Conservation (phyloP, 805 yeast genomes). For the Zygoascus ofunaensis region DNA sequence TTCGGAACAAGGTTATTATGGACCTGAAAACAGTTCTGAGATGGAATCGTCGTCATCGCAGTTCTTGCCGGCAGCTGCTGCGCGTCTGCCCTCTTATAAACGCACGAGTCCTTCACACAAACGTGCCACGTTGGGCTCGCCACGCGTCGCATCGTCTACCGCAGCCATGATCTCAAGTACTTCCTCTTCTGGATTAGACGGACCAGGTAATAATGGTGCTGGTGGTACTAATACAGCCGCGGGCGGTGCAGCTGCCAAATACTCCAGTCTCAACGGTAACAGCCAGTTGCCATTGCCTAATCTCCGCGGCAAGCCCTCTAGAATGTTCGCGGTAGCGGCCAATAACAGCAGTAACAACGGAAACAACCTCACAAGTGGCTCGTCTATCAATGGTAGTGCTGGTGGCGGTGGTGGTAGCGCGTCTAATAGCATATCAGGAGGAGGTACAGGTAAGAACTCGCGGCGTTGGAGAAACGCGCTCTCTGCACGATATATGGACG, state of each 20-base stretch:
- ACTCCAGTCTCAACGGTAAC: neutral
- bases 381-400: neutral
- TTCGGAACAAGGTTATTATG: neutral
- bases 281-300: slow-evolving; percentile 3
- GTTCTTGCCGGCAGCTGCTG: neutral
- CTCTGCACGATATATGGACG: slow-evolving; percentile 23
- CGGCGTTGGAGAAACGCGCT: slow-evolving; percentile 7
- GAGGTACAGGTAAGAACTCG: slow-evolving; percentile 7
- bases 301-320: slow-evolving; percentile 1
- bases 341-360: slow-evolving; percentile 1
- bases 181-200: too few relatives aligned
- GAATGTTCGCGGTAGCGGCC: slow-evolving; percentile 5
- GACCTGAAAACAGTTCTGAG: neutral
- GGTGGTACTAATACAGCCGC: neutral
- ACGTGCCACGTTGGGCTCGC: neutral
- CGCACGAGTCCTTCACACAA: neutral
- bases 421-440: neutral
- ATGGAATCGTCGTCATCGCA: neutral
- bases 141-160: neutral
- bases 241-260: neutral
- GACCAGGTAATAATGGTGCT: too few relatives aligned
- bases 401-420: slow-evolving; percentile 3
- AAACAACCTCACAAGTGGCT: neutral
- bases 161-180: neutral
- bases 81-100: neutral